Conservation (phyloP, 2,329 filamentous ascomycete species). For the Xylariales sp. region DNA sequence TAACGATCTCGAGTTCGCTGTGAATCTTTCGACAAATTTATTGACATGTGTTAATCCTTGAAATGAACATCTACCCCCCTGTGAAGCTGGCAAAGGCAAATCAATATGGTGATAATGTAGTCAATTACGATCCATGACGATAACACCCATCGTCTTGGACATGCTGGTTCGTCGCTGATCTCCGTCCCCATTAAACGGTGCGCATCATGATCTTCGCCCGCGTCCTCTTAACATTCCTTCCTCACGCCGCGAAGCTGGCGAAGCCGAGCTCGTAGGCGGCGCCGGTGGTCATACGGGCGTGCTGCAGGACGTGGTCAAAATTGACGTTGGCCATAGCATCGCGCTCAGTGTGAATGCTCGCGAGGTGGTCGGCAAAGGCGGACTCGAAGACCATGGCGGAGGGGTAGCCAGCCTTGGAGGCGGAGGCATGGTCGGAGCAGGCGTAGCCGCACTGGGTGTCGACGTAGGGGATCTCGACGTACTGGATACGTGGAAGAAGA, state of each 20-base stretch:
- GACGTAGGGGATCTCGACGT: slow-evolving; percentile 34
- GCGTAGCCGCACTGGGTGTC: slow-evolving; percentile 50
- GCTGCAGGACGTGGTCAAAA: slow-evolving; percentile 63
- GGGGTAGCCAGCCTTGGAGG: slow-evolving; percentile 61
- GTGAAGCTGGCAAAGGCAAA: too few species aligned
- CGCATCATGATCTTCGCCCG: too few species aligned
- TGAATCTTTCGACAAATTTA: too few species aligned
- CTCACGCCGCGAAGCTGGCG: slow-evolving; percentile 7
- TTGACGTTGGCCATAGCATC: slow-evolving; percentile 67
- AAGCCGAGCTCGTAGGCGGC: slow-evolving; percentile 43
- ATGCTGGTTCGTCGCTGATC: too few species aligned
- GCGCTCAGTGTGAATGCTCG: slow-evolving; percentile 68
- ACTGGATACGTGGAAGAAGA: slow-evolving; percentile 13
- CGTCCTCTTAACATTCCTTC: too few species aligned
- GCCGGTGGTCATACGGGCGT: slow-evolving; percentile 47
- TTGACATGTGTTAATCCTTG: too few species aligned
- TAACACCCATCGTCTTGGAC: too few species aligned
- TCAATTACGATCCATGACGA: too few species aligned
- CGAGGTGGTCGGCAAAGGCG: slow-evolving; percentile 55
- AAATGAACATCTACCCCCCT: too few species aligned
- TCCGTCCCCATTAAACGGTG: too few species aligned
- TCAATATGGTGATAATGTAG: too few species aligned
- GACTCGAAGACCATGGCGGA: slow-evolving; percentile 62
- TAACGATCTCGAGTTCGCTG: too few species aligned
- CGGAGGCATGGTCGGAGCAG: slow-evolving; percentile 67